Evolutionary conservation across 371 early-diverging fungal species (phyloP), one percentile per base, ranked within the genome.

Genomic region (Apophysomyces variabilis): DNA sequence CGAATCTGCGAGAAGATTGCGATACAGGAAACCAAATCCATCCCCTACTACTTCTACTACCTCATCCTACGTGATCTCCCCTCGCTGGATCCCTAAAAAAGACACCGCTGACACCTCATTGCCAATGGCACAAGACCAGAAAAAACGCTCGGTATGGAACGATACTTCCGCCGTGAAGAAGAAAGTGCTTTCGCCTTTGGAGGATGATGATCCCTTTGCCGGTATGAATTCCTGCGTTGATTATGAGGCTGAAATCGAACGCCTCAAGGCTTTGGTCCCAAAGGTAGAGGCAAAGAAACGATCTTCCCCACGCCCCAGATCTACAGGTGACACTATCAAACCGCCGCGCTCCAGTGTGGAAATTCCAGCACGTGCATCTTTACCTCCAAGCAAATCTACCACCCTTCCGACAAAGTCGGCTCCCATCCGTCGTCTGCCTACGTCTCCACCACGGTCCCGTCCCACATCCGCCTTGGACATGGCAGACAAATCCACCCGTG

Each of bases 221-320:
- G 82, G 82, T 38, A 81, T 81, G 82, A 81, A 81, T 8, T 65
- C 76, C 0, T 71, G 68, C 37, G 70, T 81, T 18, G 70, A 78
- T 58, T 81, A 81, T 38, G 74, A 81, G 56, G 68, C 70, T 38
- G 82, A 81, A 62, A 81, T 81, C 32, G 82, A 81, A 64, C 70
- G 78, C 43, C 57, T 81, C 18, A 81, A 81, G 54, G 73, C 77
- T 44, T 54, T 82, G 32, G 79, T 82, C 11, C 78, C 76, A 18
- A 76, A 77, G 60, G 74, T 73, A 11, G 70, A 70, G 56, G 38
- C 41, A 16, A 73, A 73, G 44, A 76, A 72, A 50, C 67, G 67
- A 8, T 13, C 67, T 13, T 37, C 67, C n/a, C 16, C 61, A 36
- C 46, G 62, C 35, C 64, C 64, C 1, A 63, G 60, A 35, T 68